Evolutionary conservation across 768 basidiomycete genomes (phyloP), one percentile per base, ranked within the genome.

Genomic region (Calocybe cyanea): DNA sequence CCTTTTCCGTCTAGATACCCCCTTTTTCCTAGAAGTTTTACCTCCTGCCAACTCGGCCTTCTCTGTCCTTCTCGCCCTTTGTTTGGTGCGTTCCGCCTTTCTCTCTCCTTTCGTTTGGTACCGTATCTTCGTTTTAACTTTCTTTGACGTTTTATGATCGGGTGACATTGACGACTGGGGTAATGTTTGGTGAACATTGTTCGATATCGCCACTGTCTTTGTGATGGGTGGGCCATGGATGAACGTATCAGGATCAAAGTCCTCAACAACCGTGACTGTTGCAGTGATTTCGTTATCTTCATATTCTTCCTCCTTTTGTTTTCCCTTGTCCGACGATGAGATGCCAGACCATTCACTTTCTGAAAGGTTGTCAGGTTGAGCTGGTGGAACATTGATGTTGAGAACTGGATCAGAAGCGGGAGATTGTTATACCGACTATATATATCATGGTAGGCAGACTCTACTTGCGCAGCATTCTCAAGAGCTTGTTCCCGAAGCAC

Each of bases 231-330:
- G 65, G 6, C 72, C 81, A 51, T 81, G 75, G 24, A 78, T 70
- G 59, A 83, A 63, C 35, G 71, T 64, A 56, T 78, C 75, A 17
- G 87, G 81, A 61, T 94, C 90, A 62, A 95, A 90, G 61, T 96
- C 91, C 60, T 96, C 90, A 11, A 90, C 83, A 40, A 96, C 83
- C 13, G 92, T 93, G 36, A 96, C 92, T 14, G 87, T 91, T 36
- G 93, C 90, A 24, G 89, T 73, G 49, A 85, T 77, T 58, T 93
- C 85, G 57, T 92, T 90, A 53, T 85, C 85, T 55, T 88, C 85
- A 53, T 81, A 94, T 60, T 87, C 84, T 60, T 81, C 77, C 45
- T 83, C 82, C 42, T 73, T 69, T 57, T 73, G 65, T 51, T 60
- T 65, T 48, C 59, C 65, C 55, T 55, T 61, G 53, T 28, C 56